Conservation (phyloP, 2,329 filamentous ascomycete species). For the Aspergillus clavatus region DNA sequence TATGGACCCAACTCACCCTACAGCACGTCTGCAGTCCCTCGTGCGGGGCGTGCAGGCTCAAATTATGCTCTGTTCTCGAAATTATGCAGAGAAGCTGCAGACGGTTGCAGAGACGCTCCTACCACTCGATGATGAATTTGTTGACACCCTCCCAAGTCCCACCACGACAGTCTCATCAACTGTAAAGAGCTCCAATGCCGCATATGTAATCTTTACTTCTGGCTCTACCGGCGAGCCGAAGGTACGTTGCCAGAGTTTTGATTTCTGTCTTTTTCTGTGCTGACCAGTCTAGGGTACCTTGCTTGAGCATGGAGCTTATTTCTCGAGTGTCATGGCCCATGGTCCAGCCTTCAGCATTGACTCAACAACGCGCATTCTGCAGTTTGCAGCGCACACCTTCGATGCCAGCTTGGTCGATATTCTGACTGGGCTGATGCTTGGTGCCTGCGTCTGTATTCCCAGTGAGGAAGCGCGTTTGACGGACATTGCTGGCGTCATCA, state of each 20-base stretch:
- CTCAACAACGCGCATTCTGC: slow-evolving; percentile 52
- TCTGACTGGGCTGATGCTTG: slow-evolving; percentile 51
- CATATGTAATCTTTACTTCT: slow-evolving; percentile 58
- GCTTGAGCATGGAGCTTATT: slow-evolving; percentile 57
- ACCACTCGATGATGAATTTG: slow-evolving; percentile 23
- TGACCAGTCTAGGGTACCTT: slow-evolving; percentile 50
- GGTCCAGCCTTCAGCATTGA: slow-evolving; percentile 47
- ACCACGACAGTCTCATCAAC: slow-evolving; percentile 15
- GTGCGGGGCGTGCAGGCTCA: slow-evolving; percentile 29
- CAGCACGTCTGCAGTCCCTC: slow-evolving; percentile 32
- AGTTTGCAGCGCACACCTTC: slow-evolving; percentile 53
- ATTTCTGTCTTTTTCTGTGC: not conserved
- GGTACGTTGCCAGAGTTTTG: slow-evolving; percentile 16
- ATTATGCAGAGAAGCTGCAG: slow-evolving; percentile 18
- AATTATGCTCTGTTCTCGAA: slow-evolving; percentile 32
- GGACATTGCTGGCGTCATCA: slow-evolving; percentile 49
- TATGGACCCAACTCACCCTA: slow-evolving; percentile 38
- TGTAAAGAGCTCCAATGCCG: slow-evolving; percentile 30
- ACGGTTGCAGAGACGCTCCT: slow-evolving; percentile 24
- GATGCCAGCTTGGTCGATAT: slow-evolving; percentile 54
- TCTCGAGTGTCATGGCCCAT: slow-evolving; percentile 52
- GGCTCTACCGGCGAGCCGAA: slow-evolving; percentile 54
- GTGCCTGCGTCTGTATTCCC: slow-evolving; percentile 57
- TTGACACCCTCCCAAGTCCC: slow-evolving; percentile 20
- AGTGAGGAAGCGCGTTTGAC: slow-evolving; percentile 46